Base-by-base conservation (phyloP, 1,284 basidiomycete species). In the Somion occarium region DNA sequence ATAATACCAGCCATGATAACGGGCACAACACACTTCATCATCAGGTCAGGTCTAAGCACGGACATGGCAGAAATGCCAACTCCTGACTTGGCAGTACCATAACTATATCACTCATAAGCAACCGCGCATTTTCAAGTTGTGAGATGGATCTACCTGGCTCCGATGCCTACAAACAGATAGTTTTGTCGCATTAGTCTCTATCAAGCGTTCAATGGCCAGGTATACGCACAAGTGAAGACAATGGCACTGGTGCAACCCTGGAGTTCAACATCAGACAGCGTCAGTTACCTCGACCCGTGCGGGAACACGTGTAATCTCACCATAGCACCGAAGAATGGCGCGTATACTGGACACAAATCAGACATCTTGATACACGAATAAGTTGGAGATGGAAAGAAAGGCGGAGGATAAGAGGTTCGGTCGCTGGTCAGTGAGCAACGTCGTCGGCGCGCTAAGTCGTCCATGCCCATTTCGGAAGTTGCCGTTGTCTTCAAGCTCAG, bases 1-100 rank as follows among this genome's bases (percentile, higher is more conserved):
- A 97, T 95, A 76, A 99, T 98, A 93, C 95, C 95, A 78, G 95
- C 93, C 95, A 99, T 98, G 72, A 99, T 89, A 69, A 98, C 95
- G 50, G 96, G 96, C 58, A 98, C 88, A 56, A 93, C 87, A 80
- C 89, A 96, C 82, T 81, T 91, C 89, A 94, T 93, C 87, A 94
- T 92, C 61, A 92, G 78, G 77, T 95, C 92, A 52, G 92, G 92
- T 61, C 94, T 85, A 61, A 98, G 84, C 56, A 98, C 93, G 55
- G 94, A 93, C 94, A 98, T 96, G 60, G 95, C 94, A 53, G 95
- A 93, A 67, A 99, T 98, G 70, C 96, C 97, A 64, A 99, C 95
- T 67, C 96, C 96, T 64, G 96, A 97, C 78, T 99, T 99, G 64
- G 96, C 93, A 34, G 95, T 99, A 59, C 96, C 96, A 78, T 89